Percentiles rank a stretch among this genome's conserved stretches.
Conservation (phyloP, 768 basidiomycete genomes). For the Xerocomus potaroensis region DNA sequence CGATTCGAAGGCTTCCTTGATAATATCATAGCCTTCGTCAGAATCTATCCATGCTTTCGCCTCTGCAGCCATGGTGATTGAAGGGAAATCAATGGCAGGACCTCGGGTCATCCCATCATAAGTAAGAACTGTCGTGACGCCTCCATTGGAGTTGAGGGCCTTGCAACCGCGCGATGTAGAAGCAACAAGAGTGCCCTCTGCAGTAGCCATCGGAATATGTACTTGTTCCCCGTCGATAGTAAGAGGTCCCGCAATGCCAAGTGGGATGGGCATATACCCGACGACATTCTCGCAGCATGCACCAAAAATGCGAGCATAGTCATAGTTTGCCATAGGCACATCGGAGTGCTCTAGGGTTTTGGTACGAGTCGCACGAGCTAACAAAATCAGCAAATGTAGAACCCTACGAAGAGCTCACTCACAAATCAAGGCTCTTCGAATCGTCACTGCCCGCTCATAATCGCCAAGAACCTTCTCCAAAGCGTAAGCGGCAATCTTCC, state of each 20-base stretch:
- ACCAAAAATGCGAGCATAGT: conserved; percentile 90
- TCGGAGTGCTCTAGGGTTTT: conserved; percentile 80
- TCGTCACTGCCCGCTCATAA: conserved; percentile 77
- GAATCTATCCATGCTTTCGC: conserved; percentile 88
- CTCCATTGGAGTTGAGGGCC: conserved; percentile 93
- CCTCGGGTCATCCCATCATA: conserved; percentile 98
- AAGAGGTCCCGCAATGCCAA: conserved; percentile 95
- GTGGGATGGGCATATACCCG: conserved; percentile 93
- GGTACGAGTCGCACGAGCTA: conserved; percentile 81
- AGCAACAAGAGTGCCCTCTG: conserved; percentile 98
- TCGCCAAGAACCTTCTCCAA: conserved; percentile 93
- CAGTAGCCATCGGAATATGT: conserved; percentile 98
- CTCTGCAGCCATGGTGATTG: conserved; percentile 69
- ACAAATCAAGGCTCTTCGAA: conserved; percentile 90
- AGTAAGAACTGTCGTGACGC: conserved; percentile 89
- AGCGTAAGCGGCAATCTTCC: conserved; percentile 93
- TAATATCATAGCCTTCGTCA: conserved; percentile 66
- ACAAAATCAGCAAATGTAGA: conserved; percentile 4
- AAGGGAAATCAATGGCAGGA: conserved; percentile 95
- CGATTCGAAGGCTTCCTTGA: conserved; percentile 87
- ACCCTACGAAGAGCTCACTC: conserved; percentile 29
- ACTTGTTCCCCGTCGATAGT: conserved; percentile 79
- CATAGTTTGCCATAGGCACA: conserved; percentile 81
- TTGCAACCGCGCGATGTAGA: conserved; percentile 98
- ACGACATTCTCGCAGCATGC: conserved; percentile 99